These are phyloP conservation scores for Datisca glomerata DNA, from an alignment of 306 rosid species.

Conservation along the genomic window DNA sequence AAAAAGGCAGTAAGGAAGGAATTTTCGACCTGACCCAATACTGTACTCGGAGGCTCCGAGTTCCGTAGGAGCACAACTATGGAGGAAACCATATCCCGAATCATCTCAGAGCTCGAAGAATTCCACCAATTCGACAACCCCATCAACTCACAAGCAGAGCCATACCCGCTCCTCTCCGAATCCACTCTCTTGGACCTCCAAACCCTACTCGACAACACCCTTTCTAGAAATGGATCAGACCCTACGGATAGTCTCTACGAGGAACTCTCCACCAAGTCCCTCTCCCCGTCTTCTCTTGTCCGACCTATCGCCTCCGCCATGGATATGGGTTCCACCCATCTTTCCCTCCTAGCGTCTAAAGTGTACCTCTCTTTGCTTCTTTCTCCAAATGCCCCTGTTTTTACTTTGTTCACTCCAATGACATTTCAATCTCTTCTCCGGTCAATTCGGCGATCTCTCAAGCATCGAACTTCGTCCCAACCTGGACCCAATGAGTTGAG, in stretches of 20 bases:
- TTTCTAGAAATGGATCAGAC: constrained; percentile 13
- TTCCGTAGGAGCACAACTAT: constrained; percentile 9
- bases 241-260: constrained; percentile 30
- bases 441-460: constrained; percentile 60
- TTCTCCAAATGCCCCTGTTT: constrained; percentile 64
- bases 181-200: constrained; percentile 52
- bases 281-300: constrained; percentile 47
- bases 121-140: constrained; percentile 24
- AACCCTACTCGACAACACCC: constrained; percentile 24
- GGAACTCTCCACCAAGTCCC: constrained; percentile 42
- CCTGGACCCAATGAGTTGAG: neutral
- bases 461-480: constrained; percentile 15
- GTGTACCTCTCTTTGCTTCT: constrained; percentile 60
- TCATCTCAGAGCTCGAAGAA: constrained; percentile 49
- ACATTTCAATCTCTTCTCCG: constrained; percentile 79
- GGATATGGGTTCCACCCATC: constrained; percentile 45
- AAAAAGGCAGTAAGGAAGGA: too few relatives aligned
- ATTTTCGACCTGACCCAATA: too few relatives aligned
- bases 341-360: constrained; percentile 55
- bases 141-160: constrained; percentile 16
- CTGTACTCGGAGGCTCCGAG: too few relatives aligned
- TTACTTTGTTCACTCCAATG: constrained; percentile 76
- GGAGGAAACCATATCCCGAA: constrained; percentile 44
- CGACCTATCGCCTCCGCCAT: constrained; percentile 46
- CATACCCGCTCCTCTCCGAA: constrained; percentile 33